Conservation (phyloP, 805 yeast genomes). For the Sugiyamaella mastotermitis region DNA sequence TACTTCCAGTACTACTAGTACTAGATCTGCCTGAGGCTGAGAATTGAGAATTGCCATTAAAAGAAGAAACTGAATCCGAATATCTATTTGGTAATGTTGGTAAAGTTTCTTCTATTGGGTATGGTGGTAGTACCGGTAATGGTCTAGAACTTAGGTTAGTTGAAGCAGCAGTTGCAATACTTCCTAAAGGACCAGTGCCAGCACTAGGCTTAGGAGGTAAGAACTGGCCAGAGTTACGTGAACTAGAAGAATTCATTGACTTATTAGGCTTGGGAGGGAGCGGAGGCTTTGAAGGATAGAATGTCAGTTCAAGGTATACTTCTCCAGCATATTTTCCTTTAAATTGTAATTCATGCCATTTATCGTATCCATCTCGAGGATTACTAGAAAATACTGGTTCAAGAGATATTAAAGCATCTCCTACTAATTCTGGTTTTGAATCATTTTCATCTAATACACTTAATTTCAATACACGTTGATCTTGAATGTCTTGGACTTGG, state of each 20-base stretch:
- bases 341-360: slow-evolving; percentile 70
- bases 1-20: neutral
- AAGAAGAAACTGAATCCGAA: too few relatives aligned
- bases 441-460: slow-evolving; percentile 82
- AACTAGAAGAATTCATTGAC: too few relatives aligned
- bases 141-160: slow-evolving; percentile 1
- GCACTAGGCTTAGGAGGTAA: too few relatives aligned
- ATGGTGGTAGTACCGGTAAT: slow-evolving; percentile 1
- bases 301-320: slow-evolving; percentile 86
- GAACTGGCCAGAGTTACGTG: too few relatives aligned
- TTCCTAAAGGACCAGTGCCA: too few relatives aligned
- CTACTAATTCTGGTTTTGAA: slow-evolving; percentile 70
- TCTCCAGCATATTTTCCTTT: slow-evolving; percentile 79
- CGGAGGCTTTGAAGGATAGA: slow-evolving; percentile 50
- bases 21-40: neutral
- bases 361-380: slow-evolving; percentile 70
- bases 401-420: slow-evolving; percentile 74
- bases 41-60: too few relatives aligned
- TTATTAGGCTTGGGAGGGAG: slow-evolving; percentile 17
- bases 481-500: slow-evolving; percentile 23
- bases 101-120: slow-evolving; percentile 3
- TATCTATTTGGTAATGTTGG: too few relatives aligned
- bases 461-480: slow-evolving; percentile 55
- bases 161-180: too few relatives aligned
- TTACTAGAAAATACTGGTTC: slow-evolving; percentile 62